Percentiles rank a stretch among this genome's conserved stretches.
Conservation (phyloP, 495 filamentous ascomycete genomes). For the Talaromyces liani region DNA sequence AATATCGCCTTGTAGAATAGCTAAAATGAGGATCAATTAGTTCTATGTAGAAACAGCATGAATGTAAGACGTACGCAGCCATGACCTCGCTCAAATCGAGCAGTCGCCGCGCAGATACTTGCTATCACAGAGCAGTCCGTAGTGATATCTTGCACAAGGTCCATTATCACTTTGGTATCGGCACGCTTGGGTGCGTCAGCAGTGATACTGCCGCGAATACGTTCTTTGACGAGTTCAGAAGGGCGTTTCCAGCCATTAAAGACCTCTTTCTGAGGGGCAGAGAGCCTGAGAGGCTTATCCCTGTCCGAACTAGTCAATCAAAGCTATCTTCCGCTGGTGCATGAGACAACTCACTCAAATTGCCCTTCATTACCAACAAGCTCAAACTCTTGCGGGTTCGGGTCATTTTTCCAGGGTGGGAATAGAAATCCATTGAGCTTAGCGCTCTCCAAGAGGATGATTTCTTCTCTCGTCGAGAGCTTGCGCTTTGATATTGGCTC, state of each 20-base stretch:
- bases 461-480: slow-evolving; percentile 65
- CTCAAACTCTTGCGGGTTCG: slow-evolving; percentile 47
- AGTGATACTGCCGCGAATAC: slow-evolving; percentile 14
- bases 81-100: slow-evolving; percentile 55
- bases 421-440: slow-evolving; percentile 74
- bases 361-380: slow-evolving; percentile 22
- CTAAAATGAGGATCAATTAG: slow-evolving; percentile 27
- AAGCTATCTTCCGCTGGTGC: background rate
- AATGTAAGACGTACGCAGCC: slow-evolving; percentile 37
- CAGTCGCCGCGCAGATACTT: slow-evolving; percentile 76
- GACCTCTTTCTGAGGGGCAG: slow-evolving; percentile 57
- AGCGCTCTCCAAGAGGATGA: slow-evolving; percentile 68
- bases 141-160: slow-evolving; percentile 88
- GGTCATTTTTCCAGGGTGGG: slow-evolving; percentile 67
- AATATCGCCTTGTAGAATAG: slow-evolving; percentile 62
- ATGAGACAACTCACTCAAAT: slow-evolving; percentile 45
- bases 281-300: slow-evolving; percentile 63
- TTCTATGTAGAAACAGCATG: background rate
- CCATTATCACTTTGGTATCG: slow-evolving; percentile 37
- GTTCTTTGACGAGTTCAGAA: slow-evolving; percentile 36
- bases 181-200: background rate
- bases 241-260: slow-evolving; percentile 81
- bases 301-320: slow-evolving; percentile 33
- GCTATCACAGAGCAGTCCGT: slow-evolving; percentile 97
- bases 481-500: slow-evolving; percentile 47